Evolutionary conservation across 2,329 filamentous ascomycete genomes (phyloP), one percentile per base, ranked within the genome.

Genomic region (Corinectria fuckeliana): DNA sequence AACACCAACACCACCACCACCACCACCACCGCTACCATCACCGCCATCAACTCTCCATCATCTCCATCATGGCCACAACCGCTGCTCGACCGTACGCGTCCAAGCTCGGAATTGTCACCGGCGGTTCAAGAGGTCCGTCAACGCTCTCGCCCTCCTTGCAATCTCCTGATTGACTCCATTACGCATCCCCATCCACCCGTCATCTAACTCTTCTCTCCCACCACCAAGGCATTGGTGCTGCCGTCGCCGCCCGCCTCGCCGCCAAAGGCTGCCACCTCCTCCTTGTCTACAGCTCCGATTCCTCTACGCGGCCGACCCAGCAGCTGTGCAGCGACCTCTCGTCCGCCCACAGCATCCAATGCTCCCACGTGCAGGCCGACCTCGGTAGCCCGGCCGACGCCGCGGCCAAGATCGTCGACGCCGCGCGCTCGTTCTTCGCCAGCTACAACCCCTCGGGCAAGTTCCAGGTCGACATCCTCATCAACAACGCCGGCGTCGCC

Each of bases 401-500:
- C 9, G 57, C 68, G 1, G 14, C 59, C n/a, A 68, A 58, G 45
- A 72, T 77, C 36, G 57, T 77, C 14, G 63, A 70, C 3, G 71
- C 72, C 16, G 74, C 74, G 32, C 58, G 50, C 13, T 30, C 39
- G 14, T 65, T 76, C 49, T 74, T 69, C 61, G 41, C 56, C 8
- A 67, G 66, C 10, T 72, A 69, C 62, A 68, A 48, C 21, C 18
- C 55, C 0, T 32, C 55, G 10, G 62, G 56, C 11, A 52, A 64
- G 6, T 72, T 76, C 59, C 70, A 72, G 69, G 83, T 96, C 70
- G 91, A 96, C 77, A 91, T 96, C 61, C 80, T 96, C 52, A 80
- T 96, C 80, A 96, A 96, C 83, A 96, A 96, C 75, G 92, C 93
- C 26, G 93, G 91, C 53, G 79, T 88, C 6, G 80, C 85, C 28